Base-by-base conservation (phyloP, 1,139 yeast genomes). In the Sugiyamaella sp. region DNA sequence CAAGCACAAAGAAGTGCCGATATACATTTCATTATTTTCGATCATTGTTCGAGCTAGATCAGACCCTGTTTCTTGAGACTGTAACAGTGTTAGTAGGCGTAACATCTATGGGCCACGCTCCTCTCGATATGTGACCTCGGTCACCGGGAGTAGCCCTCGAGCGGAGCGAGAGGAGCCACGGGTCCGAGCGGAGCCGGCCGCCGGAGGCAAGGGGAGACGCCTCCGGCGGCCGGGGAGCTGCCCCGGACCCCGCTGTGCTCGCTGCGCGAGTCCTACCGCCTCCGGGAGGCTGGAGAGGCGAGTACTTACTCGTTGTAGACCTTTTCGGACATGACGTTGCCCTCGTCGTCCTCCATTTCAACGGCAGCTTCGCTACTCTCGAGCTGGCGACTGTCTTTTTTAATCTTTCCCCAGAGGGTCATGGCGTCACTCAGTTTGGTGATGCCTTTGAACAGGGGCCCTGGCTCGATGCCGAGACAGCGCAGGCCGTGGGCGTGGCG, bases 261-360 rank as follows among this genome's bases (percentile, higher is more conserved):
- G 2, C 16, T 14, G 14, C 27, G 14, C 27, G n/a, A n/a, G n/a
- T n/a, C n/a, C n/a, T n/a, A n/a, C n/a, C 35, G 14, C 14, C n/a
- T 8, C 14, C n/a, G 14, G 4, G 24, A 16, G 27, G 24, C 3
- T 22, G 35, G 33, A 10, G 14, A 29, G 8, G 35, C n/a, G n/a
- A 17, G 1, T 41, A 52, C 55, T 38, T 52, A 52, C 49, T 91
- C 97, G 39, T 84, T 76, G 70, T 88, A 91, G 45, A 89, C 93
- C 63, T 82, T 81, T 60, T 84, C 85, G 32, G 86, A 80, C 95
- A 93, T 86, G 19, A 89, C 97, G 67, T 93, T 91, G 6, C 98
- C 99, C 29, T 89, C 90, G 1, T 82, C 85, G 66, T 93, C 98
- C 68, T 91, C 98, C 50, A 90, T 88, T 69, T 91, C 96, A 5